A percentile compares a stretch with the other conserved stretches of the same genome.
phyloP scores from a whole-genome alignment of 2,329 filamentous ascomycete genomes.

The Elsinoe australis region DNA sequence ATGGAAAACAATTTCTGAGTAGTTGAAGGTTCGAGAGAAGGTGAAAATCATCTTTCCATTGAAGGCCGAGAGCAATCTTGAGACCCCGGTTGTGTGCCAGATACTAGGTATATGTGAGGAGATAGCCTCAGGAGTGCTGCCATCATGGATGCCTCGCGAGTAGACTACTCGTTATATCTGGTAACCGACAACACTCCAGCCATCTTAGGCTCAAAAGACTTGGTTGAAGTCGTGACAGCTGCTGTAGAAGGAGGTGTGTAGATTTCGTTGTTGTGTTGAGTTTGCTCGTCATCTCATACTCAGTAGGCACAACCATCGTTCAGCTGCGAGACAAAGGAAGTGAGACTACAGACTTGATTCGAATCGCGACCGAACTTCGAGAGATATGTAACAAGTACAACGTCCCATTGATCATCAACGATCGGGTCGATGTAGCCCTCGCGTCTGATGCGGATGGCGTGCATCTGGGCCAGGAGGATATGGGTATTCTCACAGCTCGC shows the following conservation, averaged over 20 bases:
- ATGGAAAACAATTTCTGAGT: no score
- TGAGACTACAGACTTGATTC: slow-evolving; percentile 63
- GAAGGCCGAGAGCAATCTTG: neutral
- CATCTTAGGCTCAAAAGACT: slow-evolving; percentile 64
- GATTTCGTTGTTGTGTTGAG: neutral
- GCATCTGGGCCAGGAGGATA: slow-evolving; percentile 91
- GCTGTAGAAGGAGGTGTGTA: slow-evolving; percentile 62
- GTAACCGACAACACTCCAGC: slow-evolving; percentile 88
- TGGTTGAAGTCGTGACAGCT: slow-evolving; percentile 65
- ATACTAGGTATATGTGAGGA: no score
- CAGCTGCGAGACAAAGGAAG: slow-evolving; percentile 86
- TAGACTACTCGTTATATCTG: slow-evolving; percentile 78
- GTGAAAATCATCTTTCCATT: neutral
- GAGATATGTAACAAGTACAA: slow-evolving; percentile 56
- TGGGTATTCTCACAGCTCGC: slow-evolving; percentile 62
- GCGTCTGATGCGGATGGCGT: slow-evolving; percentile 84
- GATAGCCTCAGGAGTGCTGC: neutral
- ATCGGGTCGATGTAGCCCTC: slow-evolving; percentile 80
- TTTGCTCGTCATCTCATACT: slow-evolving; percentile 6
- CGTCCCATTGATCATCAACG: slow-evolving; percentile 85
- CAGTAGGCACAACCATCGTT: slow-evolving; percentile 64
- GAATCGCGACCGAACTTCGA: slow-evolving; percentile 65
- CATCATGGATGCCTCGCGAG: slow-evolving; percentile 26
- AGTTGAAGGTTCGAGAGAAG: no score
- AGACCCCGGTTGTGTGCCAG: no score